Evolutionary conservation across 192 early-diverging fungal genomes (phyloP), one percentile per base, ranked within the genome.

Genomic region (Gorgonomyces haynaldii): DNA sequence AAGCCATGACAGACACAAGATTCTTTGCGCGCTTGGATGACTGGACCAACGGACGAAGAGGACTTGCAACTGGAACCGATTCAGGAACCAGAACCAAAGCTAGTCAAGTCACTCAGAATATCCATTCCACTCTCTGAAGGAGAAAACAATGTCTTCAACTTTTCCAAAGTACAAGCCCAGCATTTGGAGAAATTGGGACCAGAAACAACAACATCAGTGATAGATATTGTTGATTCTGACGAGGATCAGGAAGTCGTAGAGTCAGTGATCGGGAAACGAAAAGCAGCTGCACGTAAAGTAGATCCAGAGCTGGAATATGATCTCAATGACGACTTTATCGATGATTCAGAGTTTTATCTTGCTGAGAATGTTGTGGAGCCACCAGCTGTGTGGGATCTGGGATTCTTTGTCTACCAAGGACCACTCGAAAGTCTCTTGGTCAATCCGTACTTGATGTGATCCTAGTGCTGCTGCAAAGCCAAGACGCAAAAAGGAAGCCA

Each of bases 271-370:
- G 13, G 8, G 8, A 30, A 20, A 15, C 26, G 25, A 19, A 10
- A 21, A 17, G 3, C 20, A 22, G 19, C 16, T 50, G n/a, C 16
- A 34, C 23, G 21, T 21, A 52, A 52, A 22, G 21, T 36, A 3
- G 56, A 54, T 31, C 62, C 56, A n/a, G 45, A 62, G 20, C 51
- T 59, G 19, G 57, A 64, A 3, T 71, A 71, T 53, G 69, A 71
- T 43, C 39, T 64, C 15, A 59, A 71, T 22, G 69, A 72, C 45
- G 65, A 64, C 37, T 72, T 72, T 45, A 72, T 72, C 29, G 69
- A 72, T 38, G 69, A 72, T 43, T 50, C 34, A 3, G 69, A 72
- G 17, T 32, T 66, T 26, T 61, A 58, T 32, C n/a, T n/a, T n/a
- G n/a, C n/a, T n/a, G 45, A 36, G 16, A 26, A 37, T 17, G 62